Percentiles rank a stretch among this genome's conserved stretches.
Conservation (phyloP, 2,329 filamentous ascomycete genomes). For the Fusarium bactridioides region DNA sequence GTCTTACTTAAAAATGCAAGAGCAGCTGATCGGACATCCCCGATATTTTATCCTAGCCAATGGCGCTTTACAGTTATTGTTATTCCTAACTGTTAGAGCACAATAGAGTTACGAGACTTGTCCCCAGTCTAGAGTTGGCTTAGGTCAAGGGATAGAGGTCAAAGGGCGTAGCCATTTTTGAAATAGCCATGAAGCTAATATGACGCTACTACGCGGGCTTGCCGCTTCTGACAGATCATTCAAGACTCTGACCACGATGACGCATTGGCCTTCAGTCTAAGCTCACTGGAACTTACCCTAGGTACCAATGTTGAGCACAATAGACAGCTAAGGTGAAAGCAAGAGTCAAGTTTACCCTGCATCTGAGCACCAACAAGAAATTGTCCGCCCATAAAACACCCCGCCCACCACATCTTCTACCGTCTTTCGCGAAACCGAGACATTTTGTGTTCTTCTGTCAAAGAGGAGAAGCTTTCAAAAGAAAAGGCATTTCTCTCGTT, state of each 20-base stretch:
- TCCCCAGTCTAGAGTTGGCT: neutral
- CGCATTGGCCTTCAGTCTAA: no score
- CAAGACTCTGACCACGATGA: neutral
- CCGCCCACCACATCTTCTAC: constrained; percentile 38
- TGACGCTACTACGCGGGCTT: neutral
- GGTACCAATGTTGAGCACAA: no score
- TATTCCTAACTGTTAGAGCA: neutral
- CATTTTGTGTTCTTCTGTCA: constrained; percentile 18
- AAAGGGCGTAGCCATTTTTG: neutral
- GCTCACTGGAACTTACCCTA: no score
- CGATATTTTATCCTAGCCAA: neutral
- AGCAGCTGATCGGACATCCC: no score
- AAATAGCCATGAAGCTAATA: neutral
- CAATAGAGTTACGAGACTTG: neutral
- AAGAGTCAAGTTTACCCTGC: no score
- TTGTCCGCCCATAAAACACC: constrained; percentile 41
- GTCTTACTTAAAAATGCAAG: no score
- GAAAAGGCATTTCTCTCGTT: constrained; percentile 8
- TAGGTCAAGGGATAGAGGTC: neutral
- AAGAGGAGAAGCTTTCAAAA: constrained; percentile 11
- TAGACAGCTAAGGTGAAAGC: no score
- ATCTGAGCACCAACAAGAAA: constrained; percentile 42
- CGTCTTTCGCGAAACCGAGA: constrained; percentile 29
- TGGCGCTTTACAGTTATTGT: accelerated
- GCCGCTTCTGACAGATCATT: neutral